Conservation (phyloP, 106 monocot species). For the Phalaenopsis aphrodite region DNA sequence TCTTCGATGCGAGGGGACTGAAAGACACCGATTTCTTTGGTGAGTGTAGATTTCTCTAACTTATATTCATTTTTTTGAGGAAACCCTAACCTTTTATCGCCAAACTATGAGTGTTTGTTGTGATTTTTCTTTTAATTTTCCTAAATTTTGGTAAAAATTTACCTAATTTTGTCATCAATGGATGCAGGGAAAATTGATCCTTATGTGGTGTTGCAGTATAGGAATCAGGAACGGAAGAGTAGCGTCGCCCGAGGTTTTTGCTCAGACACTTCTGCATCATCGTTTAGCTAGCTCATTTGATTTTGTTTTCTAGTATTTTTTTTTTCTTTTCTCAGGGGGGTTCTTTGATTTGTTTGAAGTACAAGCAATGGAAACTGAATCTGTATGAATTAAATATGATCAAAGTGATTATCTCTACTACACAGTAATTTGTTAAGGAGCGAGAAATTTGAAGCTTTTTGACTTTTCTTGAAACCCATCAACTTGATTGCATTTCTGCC, state of each 20-base stretch:
- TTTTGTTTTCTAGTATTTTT: not conserved
- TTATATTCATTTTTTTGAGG: not conserved
- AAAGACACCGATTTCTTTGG: slow-evolving; percentile 29
- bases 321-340: not conserved
- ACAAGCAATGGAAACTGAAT: not conserved
- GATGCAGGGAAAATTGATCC: slow-evolving; percentile 62
- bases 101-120: not conserved
- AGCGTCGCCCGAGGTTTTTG: slow-evolving; percentile 48
- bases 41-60: slow-evolving; percentile 1
- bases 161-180: not conserved
- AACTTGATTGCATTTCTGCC: not conserved
- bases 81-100: not conserved
- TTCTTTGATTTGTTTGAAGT: not conserved
- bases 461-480: not conserved
- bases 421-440: not conserved
- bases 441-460: not conserved
- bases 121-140: not conserved
- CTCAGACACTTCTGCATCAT: not conserved
- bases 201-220: slow-evolving; percentile 59
- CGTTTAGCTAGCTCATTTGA: not conserved
- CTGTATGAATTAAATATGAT: not conserved
- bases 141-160: not conserved
- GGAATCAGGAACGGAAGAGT: slow-evolving; percentile 60
- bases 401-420: not conserved
- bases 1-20: slow-evolving; percentile 60